Evolutionary conservation across 257 asterid species (phyloP).

Genomic region (Perilla frutescens): DNA sequence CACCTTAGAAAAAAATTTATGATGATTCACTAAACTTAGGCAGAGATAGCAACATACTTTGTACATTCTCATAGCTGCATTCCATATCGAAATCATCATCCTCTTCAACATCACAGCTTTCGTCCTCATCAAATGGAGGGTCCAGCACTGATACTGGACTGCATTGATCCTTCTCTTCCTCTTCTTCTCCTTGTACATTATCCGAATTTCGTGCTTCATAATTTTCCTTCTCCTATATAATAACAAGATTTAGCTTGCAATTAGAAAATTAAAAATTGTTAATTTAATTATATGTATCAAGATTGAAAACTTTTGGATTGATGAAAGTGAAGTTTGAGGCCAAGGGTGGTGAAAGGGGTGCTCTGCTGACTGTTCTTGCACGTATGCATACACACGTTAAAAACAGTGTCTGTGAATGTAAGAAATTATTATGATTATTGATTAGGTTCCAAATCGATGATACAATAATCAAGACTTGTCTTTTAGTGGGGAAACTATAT

Average conservation of each 20-base stretch:
- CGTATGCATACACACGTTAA: conserved; percentile 8
- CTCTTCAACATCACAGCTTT: conserved; percentile 39
- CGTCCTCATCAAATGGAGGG: conserved; percentile 71
- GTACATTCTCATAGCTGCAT: conserved; percentile 71
- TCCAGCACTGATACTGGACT: conserved; percentile 87
- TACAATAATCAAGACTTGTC: conserved; percentile 51
- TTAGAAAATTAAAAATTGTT: not conserved
- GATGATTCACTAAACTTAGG: not conserved
- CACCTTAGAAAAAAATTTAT: not conserved
- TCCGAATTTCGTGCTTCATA: conserved; percentile 32
- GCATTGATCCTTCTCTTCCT: conserved; percentile 77
- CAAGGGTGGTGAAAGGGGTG: conserved; percentile 28
- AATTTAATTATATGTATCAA: not conserved
- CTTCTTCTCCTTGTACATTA: conserved; percentile 44
- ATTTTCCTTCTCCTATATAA: conserved; percentile 44
- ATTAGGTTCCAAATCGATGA: conserved; percentile 37
- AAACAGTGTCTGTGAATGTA: conserved; percentile 16
- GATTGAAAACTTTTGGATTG: not conserved
- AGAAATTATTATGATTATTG: conserved; percentile 26
- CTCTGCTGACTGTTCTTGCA: conserved; percentile 33
- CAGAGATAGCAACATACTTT: conserved; percentile 60
- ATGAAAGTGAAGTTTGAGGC: conserved; percentile 17
- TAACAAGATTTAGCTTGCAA: not conserved
- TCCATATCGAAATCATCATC: conserved; percentile 58
- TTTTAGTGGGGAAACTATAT: conserved; percentile 38